phyloP scores from a whole-genome alignment of 139 green algal genomes.

The Microglena sp. region DNA sequence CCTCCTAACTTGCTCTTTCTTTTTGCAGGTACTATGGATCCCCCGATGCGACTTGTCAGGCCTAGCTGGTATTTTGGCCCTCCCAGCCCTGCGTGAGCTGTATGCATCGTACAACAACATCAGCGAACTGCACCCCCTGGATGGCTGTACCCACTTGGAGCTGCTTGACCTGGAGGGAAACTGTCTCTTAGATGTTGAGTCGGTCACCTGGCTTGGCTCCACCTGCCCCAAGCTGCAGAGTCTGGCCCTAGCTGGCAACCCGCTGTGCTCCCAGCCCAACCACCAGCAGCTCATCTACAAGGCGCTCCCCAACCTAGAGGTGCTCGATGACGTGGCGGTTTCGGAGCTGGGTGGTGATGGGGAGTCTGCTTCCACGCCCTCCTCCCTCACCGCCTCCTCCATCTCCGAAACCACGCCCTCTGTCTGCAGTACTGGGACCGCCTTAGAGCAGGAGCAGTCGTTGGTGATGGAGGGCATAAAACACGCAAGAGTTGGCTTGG shows the following conservation, averaged over 20 bases:
- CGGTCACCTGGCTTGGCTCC: constrained; percentile 1
- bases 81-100: constrained; percentile 35
- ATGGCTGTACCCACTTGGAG: constrained; percentile 16
- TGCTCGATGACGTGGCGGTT: constrained; percentile 20
- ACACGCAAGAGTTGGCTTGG: constrained; percentile 30
- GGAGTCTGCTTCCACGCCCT: too few species aligned
- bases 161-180: constrained; percentile 36
- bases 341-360: too few species aligned
- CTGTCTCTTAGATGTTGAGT: constrained; percentile 19
- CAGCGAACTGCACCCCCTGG: constrained; percentile 26
- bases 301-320: constrained; percentile 7
- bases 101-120: constrained; percentile 43
- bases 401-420: too few species aligned
- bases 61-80: constrained; percentile 18
- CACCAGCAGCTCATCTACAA: constrained; percentile 5
- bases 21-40: constrained; percentile 28
- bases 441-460: too few species aligned
- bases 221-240: constrained; percentile 20
- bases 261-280: constrained; percentile 8
- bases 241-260: constrained; percentile 33
- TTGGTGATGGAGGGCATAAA: constrained; percentile 33
- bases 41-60: constrained; percentile 18
- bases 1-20: too few species aligned
- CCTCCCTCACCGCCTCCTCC: too few species aligned
- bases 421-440: too few species aligned